Percentiles rank a stretch among this genome's conserved stretches.
Conservation (phyloP, 345 rosid genomes). For the Cardamine chenopodiifolia region DNA sequence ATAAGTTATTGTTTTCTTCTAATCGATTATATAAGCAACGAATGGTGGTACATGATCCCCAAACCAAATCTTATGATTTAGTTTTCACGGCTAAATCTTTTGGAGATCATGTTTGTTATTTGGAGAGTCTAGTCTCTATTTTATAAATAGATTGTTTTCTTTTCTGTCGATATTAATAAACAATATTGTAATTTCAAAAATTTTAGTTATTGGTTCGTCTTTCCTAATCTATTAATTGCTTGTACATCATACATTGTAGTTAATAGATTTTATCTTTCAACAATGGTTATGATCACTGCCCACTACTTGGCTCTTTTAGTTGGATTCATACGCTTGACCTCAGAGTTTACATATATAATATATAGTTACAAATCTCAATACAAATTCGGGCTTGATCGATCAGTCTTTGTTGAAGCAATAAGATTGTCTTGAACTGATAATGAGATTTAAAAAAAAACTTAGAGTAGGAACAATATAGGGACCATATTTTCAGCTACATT, state of each 20-base stretch:
- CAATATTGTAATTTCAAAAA: not conserved
- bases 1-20: not conserved
- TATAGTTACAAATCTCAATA: not conserved
- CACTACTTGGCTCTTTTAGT: not conserved
- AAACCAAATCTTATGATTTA: not conserved
- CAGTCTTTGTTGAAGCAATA: not conserved
- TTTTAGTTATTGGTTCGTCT: too few relatives aligned
- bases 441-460: not conserved
- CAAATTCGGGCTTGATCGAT: conserved; percentile 12
- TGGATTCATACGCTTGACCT: not conserved
- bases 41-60: conserved; percentile 9
- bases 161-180: not conserved
- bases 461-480: conserved; percentile 29
- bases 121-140: not conserved
- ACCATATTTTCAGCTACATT: conserved; percentile 29
- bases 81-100: not conserved
- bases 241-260: too few relatives aligned
- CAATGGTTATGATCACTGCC: not conserved
- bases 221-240: too few relatives aligned
- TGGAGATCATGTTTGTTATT: not conserved
- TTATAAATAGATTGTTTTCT: not conserved
- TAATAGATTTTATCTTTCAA: too few relatives aligned
- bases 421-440: not conserved
- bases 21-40: not conserved
- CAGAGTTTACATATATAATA: not conserved